Base-by-base conservation (phyloP, 2,329 filamentous ascomycete species). In the Calonectria henricotiae region DNA sequence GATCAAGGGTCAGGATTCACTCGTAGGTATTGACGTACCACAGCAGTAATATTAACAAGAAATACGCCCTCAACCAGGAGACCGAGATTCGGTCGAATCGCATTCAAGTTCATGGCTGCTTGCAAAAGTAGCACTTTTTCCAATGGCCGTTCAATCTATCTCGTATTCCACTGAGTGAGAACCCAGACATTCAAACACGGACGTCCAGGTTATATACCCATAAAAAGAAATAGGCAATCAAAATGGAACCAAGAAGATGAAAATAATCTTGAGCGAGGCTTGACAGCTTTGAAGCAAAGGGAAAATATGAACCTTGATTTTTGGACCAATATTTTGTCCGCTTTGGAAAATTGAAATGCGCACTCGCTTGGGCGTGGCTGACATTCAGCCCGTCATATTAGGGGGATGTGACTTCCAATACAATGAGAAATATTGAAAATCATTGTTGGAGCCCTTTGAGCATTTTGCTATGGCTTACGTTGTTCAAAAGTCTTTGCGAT, bases 381-480 rank as follows among this genome's bases (percentile, higher is more conserved):
- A 20, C 43, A 46, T 46, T 46, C 43, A 23, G 4, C 7, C 43
- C 8, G n/a, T 41, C 39, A 46, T 46, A 23, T 11, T 12, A 23
- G 3, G 20, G 43, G 43, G 7, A 46, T 46, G n/a, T 11, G n/a
- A 23, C n/a, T 23, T 12, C 43, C 8, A 46, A 46, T 46, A 9
- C 43, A 23, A 46, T 23, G 7, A 23, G 17, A 46, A 8, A 11
- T n/a, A 6, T 8, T 46, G 43, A 23, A 46, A 46, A 46, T 46
- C 43, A 46, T 23, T 6, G n/a, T 23, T 44, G 41, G 17, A 1
- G 15, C 41, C 41, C 15, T 46, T 20, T 8, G 17, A 23, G 4
- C 7, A 23, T 46, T 46, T 46, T 23, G 43, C n/a, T 11, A 46
- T 46, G 43, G 43, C 43, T 46, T 46, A 46, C 43, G 43, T 46